These are phyloP conservation scores for Boletales sp. DNA, from an alignment of 768 basidiomycete species.

Conservation along the genomic window DNA sequence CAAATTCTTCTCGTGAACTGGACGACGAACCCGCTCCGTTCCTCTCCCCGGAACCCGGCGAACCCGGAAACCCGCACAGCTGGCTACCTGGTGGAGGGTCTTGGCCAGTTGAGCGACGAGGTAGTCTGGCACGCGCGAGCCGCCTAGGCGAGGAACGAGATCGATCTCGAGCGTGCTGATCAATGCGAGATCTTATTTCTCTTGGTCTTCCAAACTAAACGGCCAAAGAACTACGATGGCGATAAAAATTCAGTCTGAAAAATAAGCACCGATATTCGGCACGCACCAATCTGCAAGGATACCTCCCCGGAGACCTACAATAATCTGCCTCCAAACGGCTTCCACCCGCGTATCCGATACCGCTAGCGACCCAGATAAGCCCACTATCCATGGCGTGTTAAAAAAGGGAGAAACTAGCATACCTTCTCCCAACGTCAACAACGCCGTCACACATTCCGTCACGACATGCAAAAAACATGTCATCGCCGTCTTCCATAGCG, in stretches of 20 bases:
- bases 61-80: slow-evolving; percentile 40
- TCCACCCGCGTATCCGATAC: slow-evolving; percentile 65
- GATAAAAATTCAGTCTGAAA: neutral
- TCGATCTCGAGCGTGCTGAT: slow-evolving; percentile 76
- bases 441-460: slow-evolving; percentile 55
- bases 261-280: neutral
- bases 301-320: slow-evolving; percentile 78
- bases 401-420: slow-evolving; percentile 8
- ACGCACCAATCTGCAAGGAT: slow-evolving; percentile 82
- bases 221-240: slow-evolving; percentile 46
- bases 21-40: slow-evolving; percentile 6
- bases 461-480: slow-evolving; percentile 70
- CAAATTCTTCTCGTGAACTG: slow-evolving; percentile 27
- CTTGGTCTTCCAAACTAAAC: slow-evolving; percentile 63
- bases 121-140: slow-evolving; percentile 63
- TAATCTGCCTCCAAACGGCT: slow-evolving; percentile 79
- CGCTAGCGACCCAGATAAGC: slow-evolving; percentile 29
- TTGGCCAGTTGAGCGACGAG: slow-evolving; percentile 66
- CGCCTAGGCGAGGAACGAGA: slow-evolving; percentile 73
- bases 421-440: slow-evolving; percentile 53
- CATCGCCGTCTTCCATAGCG: slow-evolving; percentile 96
- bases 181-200: slow-evolving; percentile 76
- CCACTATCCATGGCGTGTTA: neutral
- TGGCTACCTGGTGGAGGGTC: slow-evolving; percentile 67
- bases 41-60: slow-evolving; percentile 4